Conservation (phyloP, 495 filamentous ascomycete genomes). For the Neurospora hispaniola region DNA sequence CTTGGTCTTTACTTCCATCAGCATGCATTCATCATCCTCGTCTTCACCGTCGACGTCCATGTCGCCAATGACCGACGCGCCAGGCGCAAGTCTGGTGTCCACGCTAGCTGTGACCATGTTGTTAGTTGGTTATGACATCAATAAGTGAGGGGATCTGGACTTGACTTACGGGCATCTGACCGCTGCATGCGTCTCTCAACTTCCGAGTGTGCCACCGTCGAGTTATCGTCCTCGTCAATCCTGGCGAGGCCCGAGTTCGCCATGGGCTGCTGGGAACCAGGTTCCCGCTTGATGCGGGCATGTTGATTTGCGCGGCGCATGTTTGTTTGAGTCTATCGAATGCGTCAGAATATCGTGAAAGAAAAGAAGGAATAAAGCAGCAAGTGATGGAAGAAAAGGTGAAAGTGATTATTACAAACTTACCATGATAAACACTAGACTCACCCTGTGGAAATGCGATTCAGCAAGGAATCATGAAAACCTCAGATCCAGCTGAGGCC, state of each 20-base stretch:
- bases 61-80: neutral
- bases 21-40: conserved; percentile 5
- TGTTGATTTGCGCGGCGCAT: neutral
- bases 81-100: conserved; percentile 7
- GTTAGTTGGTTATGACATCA: neutral
- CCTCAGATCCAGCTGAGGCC: neutral
- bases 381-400: neutral
- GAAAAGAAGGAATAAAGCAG: neutral
- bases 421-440: neutral
- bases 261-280: neutral
- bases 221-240: neutral
- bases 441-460: neutral
- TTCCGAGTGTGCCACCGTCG: neutral
- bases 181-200: neutral
- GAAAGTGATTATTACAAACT: neutral
- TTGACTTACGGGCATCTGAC: conserved; percentile 21
- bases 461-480: neutral
- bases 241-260: neutral
- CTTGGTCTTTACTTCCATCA: conserved; percentile 14
- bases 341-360: neutral
- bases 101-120: conserved; percentile 14
- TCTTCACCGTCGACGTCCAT: conserved; percentile 2
- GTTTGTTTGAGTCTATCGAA: neutral
- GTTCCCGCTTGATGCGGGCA: conserved; percentile 6
- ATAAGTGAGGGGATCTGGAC: neutral